phyloP scores from a whole-genome alignment of 768 basidiomycete species.

The Nidularia sp. region DNA sequence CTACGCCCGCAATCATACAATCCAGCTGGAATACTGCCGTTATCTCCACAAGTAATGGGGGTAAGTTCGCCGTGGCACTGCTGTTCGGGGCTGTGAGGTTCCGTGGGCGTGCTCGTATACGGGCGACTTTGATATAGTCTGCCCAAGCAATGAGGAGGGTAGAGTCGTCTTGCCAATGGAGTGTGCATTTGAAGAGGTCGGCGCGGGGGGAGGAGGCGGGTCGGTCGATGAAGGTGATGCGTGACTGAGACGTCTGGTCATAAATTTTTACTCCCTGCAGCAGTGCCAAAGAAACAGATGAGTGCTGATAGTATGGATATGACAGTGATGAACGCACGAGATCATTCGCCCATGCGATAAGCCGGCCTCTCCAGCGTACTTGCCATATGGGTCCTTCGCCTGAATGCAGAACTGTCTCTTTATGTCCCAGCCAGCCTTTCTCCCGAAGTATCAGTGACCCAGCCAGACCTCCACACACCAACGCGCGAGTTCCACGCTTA shows the following conservation, averaged over 20 bases:
- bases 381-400: conserved; percentile 97
- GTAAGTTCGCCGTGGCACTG: conserved; percentile 40
- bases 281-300: background rate
- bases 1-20: conserved; percentile 91
- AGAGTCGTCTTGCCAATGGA: conserved; percentile 90
- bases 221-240: conserved; percentile 84
- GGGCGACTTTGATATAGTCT: conserved; percentile 86
- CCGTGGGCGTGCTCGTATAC: conserved; percentile 62
- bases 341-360: conserved; percentile 98
- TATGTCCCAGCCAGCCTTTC: conserved; percentile 96
- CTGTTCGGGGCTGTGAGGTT: conserved; percentile 26
- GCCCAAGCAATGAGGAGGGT: conserved; percentile 94
- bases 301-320: too few relatives aligned
- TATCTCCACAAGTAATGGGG: conserved; percentile 77
- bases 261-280: conserved; percentile 92
- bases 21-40: conserved; percentile 91
- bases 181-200: conserved; percentile 89
- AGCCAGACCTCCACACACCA: conserved; percentile 90
- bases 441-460: conserved; percentile 85
- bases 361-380: conserved; percentile 75
- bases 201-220: conserved; percentile 81
- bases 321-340: conserved; percentile 41
- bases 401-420: conserved; percentile 74
- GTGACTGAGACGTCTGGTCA: conserved; percentile 71
- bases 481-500: conserved; percentile 68